phyloP scores from a whole-genome alignment of 139 green algal species.

The Micractinium sp. region DNA sequence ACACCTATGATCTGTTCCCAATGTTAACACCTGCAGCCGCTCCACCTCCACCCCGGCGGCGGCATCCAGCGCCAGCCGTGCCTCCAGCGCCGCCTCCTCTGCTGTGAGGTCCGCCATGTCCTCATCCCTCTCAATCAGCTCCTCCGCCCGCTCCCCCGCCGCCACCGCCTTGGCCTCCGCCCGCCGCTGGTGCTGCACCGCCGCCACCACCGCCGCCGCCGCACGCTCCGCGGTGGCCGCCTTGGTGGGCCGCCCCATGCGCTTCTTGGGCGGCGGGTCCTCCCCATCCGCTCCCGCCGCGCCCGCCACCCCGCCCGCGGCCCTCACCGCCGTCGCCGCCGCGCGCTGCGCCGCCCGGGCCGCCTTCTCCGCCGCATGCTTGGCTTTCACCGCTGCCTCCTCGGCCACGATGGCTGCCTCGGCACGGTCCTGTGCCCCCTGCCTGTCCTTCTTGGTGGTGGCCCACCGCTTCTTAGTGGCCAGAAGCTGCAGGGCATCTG shows the following conservation, averaged over 20 bases:
- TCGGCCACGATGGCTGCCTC: not conserved
- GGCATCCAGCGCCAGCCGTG: slow-evolving; percentile 17
- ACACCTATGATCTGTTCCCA: not conserved
- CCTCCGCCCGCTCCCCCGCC: not conserved
- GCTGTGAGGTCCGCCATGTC: not conserved
- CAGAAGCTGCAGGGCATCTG: slow-evolving; percentile 46
- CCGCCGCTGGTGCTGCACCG: not conserved
- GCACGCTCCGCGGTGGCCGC: no score
- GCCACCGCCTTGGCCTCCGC: not conserved
- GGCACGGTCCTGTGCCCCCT: not conserved
- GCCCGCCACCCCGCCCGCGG: not conserved
- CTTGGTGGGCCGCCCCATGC: not conserved
- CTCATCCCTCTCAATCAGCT: not conserved
- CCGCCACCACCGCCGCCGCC: not conserved
- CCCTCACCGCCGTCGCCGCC: not conserved
- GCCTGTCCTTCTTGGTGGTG: not conserved
- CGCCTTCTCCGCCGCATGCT: not conserved
- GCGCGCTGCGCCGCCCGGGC: not conserved
- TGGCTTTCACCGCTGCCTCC: not conserved
- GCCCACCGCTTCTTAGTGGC: not conserved
- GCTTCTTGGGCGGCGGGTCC: not conserved
- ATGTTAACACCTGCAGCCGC: not conserved
- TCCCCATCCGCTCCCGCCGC: not conserved
- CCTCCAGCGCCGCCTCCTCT: not conserved
- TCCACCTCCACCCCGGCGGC: slow-evolving; percentile 6